Conservation (phyloP, 441 rosid species). For the Mallotus japonicus region DNA sequence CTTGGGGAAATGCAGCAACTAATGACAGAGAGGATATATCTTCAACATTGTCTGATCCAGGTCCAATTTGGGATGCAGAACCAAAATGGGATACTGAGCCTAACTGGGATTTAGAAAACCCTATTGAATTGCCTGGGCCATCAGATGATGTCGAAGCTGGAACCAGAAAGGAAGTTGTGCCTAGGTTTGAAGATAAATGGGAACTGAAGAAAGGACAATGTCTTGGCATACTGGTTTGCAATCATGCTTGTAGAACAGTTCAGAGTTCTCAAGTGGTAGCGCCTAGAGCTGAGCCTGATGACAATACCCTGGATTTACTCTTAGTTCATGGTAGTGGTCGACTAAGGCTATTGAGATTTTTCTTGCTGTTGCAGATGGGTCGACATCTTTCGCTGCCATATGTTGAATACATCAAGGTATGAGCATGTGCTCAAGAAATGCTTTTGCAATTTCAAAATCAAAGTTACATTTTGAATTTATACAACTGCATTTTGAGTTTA, state of each 20-base stretch:
- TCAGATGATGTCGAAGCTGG: slow-evolving; percentile 67
- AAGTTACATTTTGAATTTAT: neutral
- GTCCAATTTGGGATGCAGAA: slow-evolving; percentile 97
- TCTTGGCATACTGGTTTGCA: slow-evolving; percentile 88
- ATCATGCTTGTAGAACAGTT: slow-evolving; percentile 92
- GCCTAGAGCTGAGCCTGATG: slow-evolving; percentile 90
- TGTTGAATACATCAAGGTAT: slow-evolving; percentile 93
- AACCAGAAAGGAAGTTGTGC: slow-evolving; percentile 45
- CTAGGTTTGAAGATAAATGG: slow-evolving; percentile 74
- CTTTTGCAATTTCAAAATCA: slow-evolving; percentile 4
- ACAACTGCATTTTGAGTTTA: slow-evolving; percentile 4
- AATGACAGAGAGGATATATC: slow-evolving; percentile 94
- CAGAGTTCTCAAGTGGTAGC: slow-evolving; percentile 97
- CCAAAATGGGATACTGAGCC: slow-evolving; percentile 91
- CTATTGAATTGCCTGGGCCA: slow-evolving; percentile 82
- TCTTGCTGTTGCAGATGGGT: slow-evolving; percentile 79
- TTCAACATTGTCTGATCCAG: slow-evolving; percentile 92
- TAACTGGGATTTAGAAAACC: slow-evolving; percentile 77
- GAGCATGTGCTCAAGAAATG: slow-evolving; percentile 15
- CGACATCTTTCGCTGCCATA: slow-evolving; percentile 88
- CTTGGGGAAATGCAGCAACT: slow-evolving; percentile 74
- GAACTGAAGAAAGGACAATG: slow-evolving; percentile 72
- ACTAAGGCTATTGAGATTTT: slow-evolving; percentile 75
- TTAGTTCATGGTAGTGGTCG: slow-evolving; percentile 92
- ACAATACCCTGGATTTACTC: slow-evolving; percentile 79